Conservation (phyloP, 1,284 basidiomycete species). For the Cystobasidium sp. region DNA sequence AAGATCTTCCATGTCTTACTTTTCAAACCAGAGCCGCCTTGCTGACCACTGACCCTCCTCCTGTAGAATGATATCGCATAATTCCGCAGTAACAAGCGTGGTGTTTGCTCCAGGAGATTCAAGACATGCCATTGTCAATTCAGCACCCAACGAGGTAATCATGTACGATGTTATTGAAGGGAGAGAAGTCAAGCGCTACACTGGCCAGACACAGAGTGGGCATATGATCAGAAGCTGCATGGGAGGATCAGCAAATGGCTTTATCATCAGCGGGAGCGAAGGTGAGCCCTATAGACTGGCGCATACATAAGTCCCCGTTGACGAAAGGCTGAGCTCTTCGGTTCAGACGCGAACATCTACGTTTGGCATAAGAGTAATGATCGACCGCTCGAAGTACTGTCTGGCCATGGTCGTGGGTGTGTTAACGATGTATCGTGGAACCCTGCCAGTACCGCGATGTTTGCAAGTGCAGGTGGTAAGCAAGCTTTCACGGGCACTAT, state of each 20-base stretch:
- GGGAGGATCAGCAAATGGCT: slow-evolving; percentile 86
- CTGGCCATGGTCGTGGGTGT: slow-evolving; percentile 80
- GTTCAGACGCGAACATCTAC: slow-evolving; percentile 69
- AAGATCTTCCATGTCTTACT: not conserved
- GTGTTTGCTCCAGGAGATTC: slow-evolving; percentile 80
- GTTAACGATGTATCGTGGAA: slow-evolving; percentile 99
- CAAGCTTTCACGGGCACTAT: slow-evolving; percentile 46
- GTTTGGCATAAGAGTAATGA: slow-evolving; percentile 92
- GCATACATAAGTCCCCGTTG: too few relatives aligned
- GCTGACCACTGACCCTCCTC: not conserved
- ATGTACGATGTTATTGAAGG: slow-evolving; percentile 75
- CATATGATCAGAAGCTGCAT: slow-evolving; percentile 92
- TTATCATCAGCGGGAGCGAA: slow-evolving; percentile 92
- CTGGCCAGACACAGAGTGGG: slow-evolving; percentile 76
- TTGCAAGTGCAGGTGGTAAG: slow-evolving; percentile 65
- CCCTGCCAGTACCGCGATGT: slow-evolving; percentile 76
- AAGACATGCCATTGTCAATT: slow-evolving; percentile 82
- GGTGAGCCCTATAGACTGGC: slow-evolving; percentile 62
- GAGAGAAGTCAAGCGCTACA: slow-evolving; percentile 73
- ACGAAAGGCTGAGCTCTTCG: not conserved
- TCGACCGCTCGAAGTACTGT: slow-evolving; percentile 75
- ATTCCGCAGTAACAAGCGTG: slow-evolving; percentile 79
- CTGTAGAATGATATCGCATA: slow-evolving; percentile 48
- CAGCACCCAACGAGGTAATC: slow-evolving; percentile 83
- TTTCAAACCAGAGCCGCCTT: not conserved